phyloP scores from a whole-genome alignment of 129 eudicot species.

The Mikania micrantha region DNA sequence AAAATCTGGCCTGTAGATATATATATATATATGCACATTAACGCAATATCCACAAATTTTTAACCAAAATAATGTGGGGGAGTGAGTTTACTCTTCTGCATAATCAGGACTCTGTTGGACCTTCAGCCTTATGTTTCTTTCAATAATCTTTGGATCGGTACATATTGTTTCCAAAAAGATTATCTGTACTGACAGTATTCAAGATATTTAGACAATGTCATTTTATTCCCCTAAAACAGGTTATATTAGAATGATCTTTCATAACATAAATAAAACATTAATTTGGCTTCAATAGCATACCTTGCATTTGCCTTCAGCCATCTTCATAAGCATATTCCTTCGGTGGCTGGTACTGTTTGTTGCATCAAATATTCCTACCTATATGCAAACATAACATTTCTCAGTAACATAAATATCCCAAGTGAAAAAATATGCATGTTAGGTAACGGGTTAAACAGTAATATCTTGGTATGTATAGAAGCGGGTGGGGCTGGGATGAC shows the following conservation, averaged over 20 bases:
- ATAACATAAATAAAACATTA: neutral
- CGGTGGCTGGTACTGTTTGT: slow-evolving; percentile 83
- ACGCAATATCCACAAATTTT: neutral
- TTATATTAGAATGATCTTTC: neutral
- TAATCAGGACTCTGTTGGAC: slow-evolving; percentile 99
- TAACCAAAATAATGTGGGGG: neutral
- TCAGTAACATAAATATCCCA: neutral
- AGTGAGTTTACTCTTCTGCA: slow-evolving; percentile 75
- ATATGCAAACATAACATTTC: slow-evolving; percentile 12
- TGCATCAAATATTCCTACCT: slow-evolving; percentile 99
- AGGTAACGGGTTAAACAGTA: neutral
- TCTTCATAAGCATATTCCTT: slow-evolving; percentile 96
- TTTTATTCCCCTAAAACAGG: neutral
- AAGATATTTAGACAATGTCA: slow-evolving; percentile 6
- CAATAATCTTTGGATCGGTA: slow-evolving; percentile 75
- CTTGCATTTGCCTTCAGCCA: slow-evolving; percentile 99
- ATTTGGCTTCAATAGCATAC: slow-evolving; percentile 24
- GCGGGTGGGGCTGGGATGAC: neutral
- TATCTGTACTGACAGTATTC: slow-evolving; percentile 44
- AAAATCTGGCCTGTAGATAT: slow-evolving; percentile 72
- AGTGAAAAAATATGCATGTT: neutral
- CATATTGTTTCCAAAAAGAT: slow-evolving; percentile 93
- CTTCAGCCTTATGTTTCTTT: slow-evolving; percentile 97
- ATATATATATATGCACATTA: slow-evolving; percentile 11
- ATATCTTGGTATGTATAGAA: neutral